Base-by-base conservation (phyloP, 345 rosid species). In the Arabis hirsuta region DNA sequence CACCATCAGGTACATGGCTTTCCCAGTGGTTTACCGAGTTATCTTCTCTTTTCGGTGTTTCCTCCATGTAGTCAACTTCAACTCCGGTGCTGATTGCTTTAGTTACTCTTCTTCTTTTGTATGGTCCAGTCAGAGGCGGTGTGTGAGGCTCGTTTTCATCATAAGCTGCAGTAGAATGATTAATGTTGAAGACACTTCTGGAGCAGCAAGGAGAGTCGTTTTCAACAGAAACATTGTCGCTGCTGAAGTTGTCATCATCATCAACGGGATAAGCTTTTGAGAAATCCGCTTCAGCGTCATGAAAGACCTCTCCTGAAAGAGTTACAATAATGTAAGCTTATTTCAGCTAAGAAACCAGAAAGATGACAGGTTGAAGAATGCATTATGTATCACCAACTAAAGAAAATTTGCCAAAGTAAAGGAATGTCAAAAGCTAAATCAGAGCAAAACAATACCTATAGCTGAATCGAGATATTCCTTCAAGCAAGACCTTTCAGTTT, bases 211-310 rank as follows among this genome's bases (percentile, higher is more conserved):
- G 81, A 72, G 84, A 79, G 53, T 63, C 81, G 63, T 83, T 76
- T 59, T 76, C 75, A 62, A 43, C 62, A 66, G 77, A 76, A 12
- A 38, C 48, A 79, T 68, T 69, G 72, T 74, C 81, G 20, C 36
- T 58, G 54, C 62, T 22, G 26, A 50, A 34, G 43, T 56, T 76
- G 2, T 84, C 82, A 4, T 82, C 87, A 66, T 71, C 80, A 64
- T 83, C 79, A 34, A 72, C 12, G 31, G 63, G 66, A 1, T 45
- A 56, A 26, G 82, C 13, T 68, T 63, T 68, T 0, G 86, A 65
- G 47, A 90, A 88, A 58, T 85, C 85, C 14, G 78, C 83, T 81
- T 90, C 79, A 26, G 96, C 95, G 71, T 96, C 99, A 72, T 87
- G 83, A 80, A 88, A 95, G 10, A 78, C 80, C 46, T 95, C 97